A percentile compares a stretch with the other conserved stretches of the same genome.
Conservation (phyloP, 768 basidiomycete species). For the Podaxis sp. region DNA sequence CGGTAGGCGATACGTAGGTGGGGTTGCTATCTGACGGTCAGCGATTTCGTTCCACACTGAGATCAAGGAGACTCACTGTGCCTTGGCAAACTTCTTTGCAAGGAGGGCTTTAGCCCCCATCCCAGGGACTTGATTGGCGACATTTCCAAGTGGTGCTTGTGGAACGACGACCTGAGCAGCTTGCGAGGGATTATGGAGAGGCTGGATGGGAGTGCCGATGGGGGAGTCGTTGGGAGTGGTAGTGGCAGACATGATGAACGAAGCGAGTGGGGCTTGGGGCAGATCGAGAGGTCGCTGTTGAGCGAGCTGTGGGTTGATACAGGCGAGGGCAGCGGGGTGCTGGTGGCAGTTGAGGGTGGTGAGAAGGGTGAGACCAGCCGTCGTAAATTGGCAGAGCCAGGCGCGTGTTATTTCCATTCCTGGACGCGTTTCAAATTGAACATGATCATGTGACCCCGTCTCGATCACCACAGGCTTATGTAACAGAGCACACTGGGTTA, state of each 20-base stretch:
- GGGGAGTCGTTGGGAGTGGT: slow-evolving; percentile 68
- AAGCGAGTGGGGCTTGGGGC: neutral
- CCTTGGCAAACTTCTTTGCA: slow-evolving; percentile 91
- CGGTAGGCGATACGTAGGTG: slow-evolving; percentile 87
- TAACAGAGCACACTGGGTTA: neutral
- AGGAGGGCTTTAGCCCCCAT: slow-evolving; percentile 90
- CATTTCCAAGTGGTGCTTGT: slow-evolving; percentile 74
- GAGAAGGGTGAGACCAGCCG: neutral
- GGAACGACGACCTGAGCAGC: slow-evolving; percentile 76
- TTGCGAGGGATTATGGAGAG: slow-evolving; percentile 81
- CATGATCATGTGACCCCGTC: slow-evolving; percentile 17
- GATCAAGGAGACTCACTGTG: slow-evolving; percentile 51
- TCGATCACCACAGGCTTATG: neutral
- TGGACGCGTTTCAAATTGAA: slow-evolving; percentile 16
- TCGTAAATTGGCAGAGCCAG: neutral
- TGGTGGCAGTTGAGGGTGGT: slow-evolving; percentile 3
- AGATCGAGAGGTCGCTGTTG: neutral
- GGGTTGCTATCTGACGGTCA: slow-evolving; percentile 59
- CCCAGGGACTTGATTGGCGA: slow-evolving; percentile 53
- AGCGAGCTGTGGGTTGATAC: slow-evolving; percentile 5
- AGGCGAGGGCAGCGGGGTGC: neutral
- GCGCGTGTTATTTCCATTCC: slow-evolving; percentile 6
- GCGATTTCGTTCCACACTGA: slow-evolving; percentile 4
- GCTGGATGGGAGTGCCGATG: slow-evolving; percentile 57
- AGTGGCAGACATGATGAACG: slow-evolving; percentile 44